These are phyloP conservation scores for Boletales sp. DNA, from an alignment of 768 basidiomycete genomes.

Conservation along the genomic window DNA sequence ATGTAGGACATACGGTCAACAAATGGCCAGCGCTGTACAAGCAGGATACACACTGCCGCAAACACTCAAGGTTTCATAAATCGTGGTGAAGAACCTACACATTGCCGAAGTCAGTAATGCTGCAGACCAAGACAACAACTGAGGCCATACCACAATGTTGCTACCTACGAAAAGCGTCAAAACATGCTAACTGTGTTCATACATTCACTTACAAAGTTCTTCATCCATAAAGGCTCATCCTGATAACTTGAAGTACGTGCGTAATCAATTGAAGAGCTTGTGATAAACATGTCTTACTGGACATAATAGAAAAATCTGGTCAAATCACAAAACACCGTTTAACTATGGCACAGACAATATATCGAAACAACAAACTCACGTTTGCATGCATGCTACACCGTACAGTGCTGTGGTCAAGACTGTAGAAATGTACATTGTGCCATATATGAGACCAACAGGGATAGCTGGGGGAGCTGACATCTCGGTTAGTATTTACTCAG, in stretches of 20 bases:
- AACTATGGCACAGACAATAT: not conserved
- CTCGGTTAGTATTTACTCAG: too few species aligned
- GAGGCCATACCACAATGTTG: not conserved
- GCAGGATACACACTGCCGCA: too few species aligned
- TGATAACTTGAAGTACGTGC: not conserved
- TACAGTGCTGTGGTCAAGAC: not conserved
- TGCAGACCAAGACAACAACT: not conserved
- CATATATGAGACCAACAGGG: not conserved
- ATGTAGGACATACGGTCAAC: too few species aligned
- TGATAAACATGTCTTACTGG: not conserved
- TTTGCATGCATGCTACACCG: not conserved
- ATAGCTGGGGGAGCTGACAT: not conserved
- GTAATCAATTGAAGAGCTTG: not conserved
- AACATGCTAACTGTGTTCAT: too few species aligned
- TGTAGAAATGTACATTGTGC: not conserved
- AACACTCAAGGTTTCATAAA: too few species aligned
- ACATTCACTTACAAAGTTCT: not conserved
- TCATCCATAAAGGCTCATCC: not conserved
- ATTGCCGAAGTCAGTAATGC: too few species aligned
- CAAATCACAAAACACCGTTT: not conserved
- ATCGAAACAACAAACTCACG: not conserved
- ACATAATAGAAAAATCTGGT: not conserved
- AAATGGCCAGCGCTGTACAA: too few species aligned
- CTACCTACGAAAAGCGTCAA: not conserved
- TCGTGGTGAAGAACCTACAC: too few species aligned